phyloP scores from a whole-genome alignment of 2,329 filamentous ascomycete species.

The Pestalotiopsis sp. region DNA sequence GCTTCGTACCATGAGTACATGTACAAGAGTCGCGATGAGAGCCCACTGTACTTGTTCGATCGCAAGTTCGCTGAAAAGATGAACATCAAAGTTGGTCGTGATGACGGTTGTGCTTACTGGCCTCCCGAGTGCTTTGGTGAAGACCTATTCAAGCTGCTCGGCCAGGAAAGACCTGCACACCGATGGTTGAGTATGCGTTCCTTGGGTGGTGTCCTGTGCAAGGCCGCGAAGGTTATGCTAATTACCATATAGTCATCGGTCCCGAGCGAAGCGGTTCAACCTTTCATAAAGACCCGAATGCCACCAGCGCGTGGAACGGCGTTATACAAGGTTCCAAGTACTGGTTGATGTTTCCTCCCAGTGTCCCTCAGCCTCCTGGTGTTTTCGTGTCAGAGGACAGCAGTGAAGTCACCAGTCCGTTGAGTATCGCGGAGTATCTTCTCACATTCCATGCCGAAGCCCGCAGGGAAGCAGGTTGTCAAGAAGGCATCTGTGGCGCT shows the following conservation, averaged over 20 bases:
- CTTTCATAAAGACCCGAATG: slow-evolving; percentile 85
- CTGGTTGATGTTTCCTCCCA: slow-evolving; percentile 97
- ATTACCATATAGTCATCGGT: slow-evolving; percentile 62
- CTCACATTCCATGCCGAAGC: slow-evolving; percentile 87
- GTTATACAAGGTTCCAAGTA: slow-evolving; percentile 90
- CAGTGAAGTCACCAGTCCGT: slow-evolving; percentile 89
- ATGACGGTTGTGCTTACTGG: slow-evolving; percentile 67
- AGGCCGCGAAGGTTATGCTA: neutral
- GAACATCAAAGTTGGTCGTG: slow-evolving; percentile 63
- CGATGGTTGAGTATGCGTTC: slow-evolving; percentile 72
- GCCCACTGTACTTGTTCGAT: slow-evolving; percentile 91
- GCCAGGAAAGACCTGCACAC: slow-evolving; percentile 78
- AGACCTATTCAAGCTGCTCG: slow-evolving; percentile 82
- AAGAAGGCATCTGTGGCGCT: slow-evolving; percentile 80
- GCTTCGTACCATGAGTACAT: slow-evolving; percentile 84
- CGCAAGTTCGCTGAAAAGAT: slow-evolving; percentile 87
- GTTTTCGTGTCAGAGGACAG: slow-evolving; percentile 89
- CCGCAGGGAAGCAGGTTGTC: slow-evolving; percentile 72
- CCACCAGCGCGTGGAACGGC: slow-evolving; percentile 87
- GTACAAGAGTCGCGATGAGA: slow-evolving; percentile 78
- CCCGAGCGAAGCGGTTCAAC: slow-evolving; percentile 87
- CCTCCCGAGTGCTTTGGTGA: slow-evolving; percentile 82
- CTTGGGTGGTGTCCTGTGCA: neutral
- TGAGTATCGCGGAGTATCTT: slow-evolving; percentile 97
- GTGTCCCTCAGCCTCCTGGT: slow-evolving; percentile 72